A percentile compares a stretch with the other conserved stretches of the same genome.
Evolutionary conservation across 352 stramenopile genomes (phyloP).

Genomic region (Pythium insidiosum): DNA sequence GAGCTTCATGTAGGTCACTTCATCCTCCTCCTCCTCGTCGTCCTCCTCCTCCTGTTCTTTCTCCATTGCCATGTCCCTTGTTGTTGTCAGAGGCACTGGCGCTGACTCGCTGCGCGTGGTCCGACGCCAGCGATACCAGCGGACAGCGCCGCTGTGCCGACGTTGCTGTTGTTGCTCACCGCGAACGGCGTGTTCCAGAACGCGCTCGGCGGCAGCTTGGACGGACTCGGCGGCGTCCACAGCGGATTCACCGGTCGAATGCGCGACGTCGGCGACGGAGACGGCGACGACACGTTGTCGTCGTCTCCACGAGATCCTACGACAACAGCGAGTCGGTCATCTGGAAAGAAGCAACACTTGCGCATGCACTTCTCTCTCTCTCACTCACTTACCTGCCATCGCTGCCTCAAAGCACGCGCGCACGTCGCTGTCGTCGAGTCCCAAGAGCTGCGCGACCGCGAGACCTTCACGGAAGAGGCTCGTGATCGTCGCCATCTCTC

Average conservation of each 20-base stretch:
- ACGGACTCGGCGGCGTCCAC: constrained; percentile 20
- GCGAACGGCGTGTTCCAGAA: constrained; percentile 18
- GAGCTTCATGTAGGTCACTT: too few species aligned
- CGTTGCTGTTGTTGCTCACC: constrained; percentile 13
- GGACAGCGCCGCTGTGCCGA: constrained; percentile 10
- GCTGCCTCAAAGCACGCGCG: constrained; percentile 24
- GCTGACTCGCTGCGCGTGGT: too few species aligned
- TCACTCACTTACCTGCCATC: constrained; percentile 6
- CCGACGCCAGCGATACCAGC: constrained; percentile 13
- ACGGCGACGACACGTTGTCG: background rate
- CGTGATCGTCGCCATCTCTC: too few species aligned
- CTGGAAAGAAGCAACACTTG: too few species aligned
- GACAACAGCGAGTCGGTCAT: background rate
- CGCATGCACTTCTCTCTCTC: background rate
- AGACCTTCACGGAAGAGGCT: constrained; percentile 28
- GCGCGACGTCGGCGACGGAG: background rate
- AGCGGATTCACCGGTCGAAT: too few species aligned
- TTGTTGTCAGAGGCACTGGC: constrained; percentile 6
- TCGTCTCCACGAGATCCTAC: background rate
- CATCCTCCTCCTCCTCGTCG: too few species aligned
- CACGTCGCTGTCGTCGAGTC: constrained; percentile 21
- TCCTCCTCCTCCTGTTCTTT: background rate
- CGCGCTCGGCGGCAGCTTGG: constrained; percentile 24
- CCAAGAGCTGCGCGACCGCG: constrained; percentile 21
- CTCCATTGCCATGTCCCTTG: too few species aligned